Conservation (phyloP, 108 stramenopile species). For the Aurantiochytrium sp. region DNA sequence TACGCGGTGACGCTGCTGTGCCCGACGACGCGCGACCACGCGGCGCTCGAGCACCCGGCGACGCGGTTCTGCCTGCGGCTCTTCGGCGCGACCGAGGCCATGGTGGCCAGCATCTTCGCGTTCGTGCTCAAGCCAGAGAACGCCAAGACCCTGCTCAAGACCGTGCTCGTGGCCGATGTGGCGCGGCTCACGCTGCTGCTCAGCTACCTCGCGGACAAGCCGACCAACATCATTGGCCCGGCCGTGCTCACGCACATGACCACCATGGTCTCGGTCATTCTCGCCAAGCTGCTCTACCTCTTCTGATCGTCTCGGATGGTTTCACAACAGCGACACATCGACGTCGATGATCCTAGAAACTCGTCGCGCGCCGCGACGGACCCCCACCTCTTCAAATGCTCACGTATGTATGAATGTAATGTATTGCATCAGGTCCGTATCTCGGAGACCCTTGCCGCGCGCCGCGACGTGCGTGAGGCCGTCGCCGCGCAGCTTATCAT, state of each 20-base stretch:
- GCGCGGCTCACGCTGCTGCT: neutral
- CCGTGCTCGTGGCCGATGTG: neutral
- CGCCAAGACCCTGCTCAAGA: neutral
- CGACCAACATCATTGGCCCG: neutral
- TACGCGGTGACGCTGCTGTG: neutral
- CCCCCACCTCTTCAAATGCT: too few species aligned
- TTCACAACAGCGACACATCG: too few species aligned
- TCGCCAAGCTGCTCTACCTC: neutral
- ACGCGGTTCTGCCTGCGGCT: neutral
- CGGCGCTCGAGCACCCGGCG: neutral
- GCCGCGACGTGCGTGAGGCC: too few species aligned
- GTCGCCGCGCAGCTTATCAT: too few species aligned
- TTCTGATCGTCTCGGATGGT: too few species aligned
- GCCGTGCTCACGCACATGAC: neutral
- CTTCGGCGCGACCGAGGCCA: neutral
- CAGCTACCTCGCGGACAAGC: neutral
- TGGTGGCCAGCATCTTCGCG: neutral
- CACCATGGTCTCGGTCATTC: neutral
- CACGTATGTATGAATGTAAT: too few species aligned
- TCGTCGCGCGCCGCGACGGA: too few species aligned
- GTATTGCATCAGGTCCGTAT: too few species aligned
- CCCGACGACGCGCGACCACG: neutral
- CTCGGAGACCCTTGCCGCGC: too few species aligned
- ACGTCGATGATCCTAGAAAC: too few species aligned
- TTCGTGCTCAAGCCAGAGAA: neutral